Evolutionary conservation across 208 protist genomes (phyloP), one percentile per base, ranked within the genome.

Genomic region (Leishmania major): DNA sequence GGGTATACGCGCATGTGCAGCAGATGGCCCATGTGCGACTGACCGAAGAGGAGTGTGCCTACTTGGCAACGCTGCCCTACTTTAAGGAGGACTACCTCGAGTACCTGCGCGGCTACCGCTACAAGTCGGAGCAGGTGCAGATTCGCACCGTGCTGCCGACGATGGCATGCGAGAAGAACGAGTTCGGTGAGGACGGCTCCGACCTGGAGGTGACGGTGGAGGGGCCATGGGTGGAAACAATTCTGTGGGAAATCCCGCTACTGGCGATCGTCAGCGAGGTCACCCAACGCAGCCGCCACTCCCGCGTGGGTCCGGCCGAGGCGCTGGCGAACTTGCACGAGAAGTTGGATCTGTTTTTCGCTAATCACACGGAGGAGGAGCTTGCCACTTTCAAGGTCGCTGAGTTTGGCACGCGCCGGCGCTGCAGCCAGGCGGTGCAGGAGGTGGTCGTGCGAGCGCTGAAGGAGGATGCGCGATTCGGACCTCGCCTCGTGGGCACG

Each of bases 231-330:
- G 87, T 95, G 82, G 91, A 97, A 87, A 94, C 92, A 55, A 97
- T 97, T 80, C 85, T 97, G 73, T 97, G 92, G 92, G 94, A 97
- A 75, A 92, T 97, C 31, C 94, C 94, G 57, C 81, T 97, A 45
- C 87, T 97, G 10, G 92, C 94, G 2, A 92, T 95, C 75, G 88
- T 96, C 75, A 94, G 91, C 84, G 94, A 97, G 82, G 88, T 95
- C 45, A 87, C 90, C 40, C 94, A 97, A 80, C 78, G 82, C 28
- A 75, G 67, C 40, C 90, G 94, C 37, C 88, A 85, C 59, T 92
- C 92, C 35, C 57, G 87, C 66, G 57, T 87, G 15, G 93, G 90
- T 6, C 75, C 84, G 7, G 45, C 62, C 25, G 87, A 96, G 49
- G 94, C 94, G 28, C 47, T 96, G 10, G 78, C 19, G 13, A 87